Evolutionary conservation across 1,139 yeast species (phyloP), one percentile per base, ranked within the genome.

Genomic region (Saccharomyces hybrid): DNA sequence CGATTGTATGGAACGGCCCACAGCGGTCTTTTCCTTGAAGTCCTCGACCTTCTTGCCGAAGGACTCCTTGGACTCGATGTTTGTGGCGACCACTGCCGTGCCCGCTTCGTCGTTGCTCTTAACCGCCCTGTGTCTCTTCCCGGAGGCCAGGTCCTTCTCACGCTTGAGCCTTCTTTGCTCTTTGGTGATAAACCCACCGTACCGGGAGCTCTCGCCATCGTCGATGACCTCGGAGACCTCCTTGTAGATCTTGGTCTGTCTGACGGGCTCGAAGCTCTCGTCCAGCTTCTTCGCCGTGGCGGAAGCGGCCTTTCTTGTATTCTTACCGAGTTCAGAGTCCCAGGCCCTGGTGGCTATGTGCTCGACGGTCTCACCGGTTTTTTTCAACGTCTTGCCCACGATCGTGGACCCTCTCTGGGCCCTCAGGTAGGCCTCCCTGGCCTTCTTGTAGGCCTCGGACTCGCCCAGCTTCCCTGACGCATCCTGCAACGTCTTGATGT

Each of bases 391-490:
- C 69, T 86, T 82, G 2, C 96, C 91, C 8, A 96, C 88, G 47
- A 90, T 90, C 48, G 91, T 81, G 16, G 86, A 78, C n/a, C 52
- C 87, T 66, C 81, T 81, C 68, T 85, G 95, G 2, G 98, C 97
- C 60, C 78, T 80, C 56, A 87, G 89, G 64, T 86, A 89, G 0
- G 99, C 99, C 61, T 90, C 97, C 67, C 88, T 86, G 50, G 99
- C 99, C 66, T 80, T 84, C 70, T 86, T 88, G 75, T 88, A 91
- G 1, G 98, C 96, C 56, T 91, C 97, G 50, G 95, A 85, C 63
- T 93, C 99, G 30, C 96, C 90, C 70, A 95, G 81, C 66, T 91
- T 83, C 41, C 97, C 99, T 2, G 98, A 89, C 63, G 95, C 98
- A 72, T 93, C 97, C 70, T 90, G 96, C 56, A 95, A 79, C 11